Percentiles rank a stretch among this genome's conserved stretches.
phyloP scores from a whole-genome alignment of 139 green algal species.

The Chlamydomonas incerta region DNA sequence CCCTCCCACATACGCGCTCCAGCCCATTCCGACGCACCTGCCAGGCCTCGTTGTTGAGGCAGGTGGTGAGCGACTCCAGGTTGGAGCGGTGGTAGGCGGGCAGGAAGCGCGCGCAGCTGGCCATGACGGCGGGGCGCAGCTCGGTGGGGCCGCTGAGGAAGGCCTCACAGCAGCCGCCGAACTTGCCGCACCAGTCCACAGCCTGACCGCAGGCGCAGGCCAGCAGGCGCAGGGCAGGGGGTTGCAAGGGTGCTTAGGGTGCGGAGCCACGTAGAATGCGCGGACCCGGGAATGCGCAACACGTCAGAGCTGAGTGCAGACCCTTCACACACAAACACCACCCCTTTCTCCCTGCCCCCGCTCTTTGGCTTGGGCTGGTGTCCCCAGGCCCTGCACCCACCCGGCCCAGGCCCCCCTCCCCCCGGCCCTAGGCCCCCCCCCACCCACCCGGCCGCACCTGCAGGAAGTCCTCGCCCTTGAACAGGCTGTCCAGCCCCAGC shows the following conservation, averaged over 20 bases:
- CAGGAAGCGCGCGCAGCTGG: slow-evolving; percentile 20
- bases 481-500: slow-evolving; percentile 46
- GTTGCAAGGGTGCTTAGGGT: too few species aligned
- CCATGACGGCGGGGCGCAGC: slow-evolving; percentile 10
- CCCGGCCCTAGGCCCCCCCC: too few species aligned
- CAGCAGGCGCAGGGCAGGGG: background rate
- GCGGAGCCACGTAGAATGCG: too few species aligned
- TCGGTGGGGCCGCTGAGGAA: slow-evolving; percentile 47
- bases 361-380: too few species aligned
- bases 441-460: slow-evolving; percentile 37
- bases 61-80: slow-evolving; percentile 53
- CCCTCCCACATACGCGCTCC: too few species aligned
- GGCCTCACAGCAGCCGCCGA: slow-evolving; percentile 54
- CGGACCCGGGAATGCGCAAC: too few species aligned
- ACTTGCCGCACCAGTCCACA: slow-evolving; percentile 53
- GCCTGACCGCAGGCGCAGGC: slow-evolving; percentile 43
- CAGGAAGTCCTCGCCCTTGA: slow-evolving; percentile 63
- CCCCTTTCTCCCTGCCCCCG: too few species aligned
- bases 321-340: too few species aligned
- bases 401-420: too few species aligned
- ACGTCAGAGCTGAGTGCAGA: too few species aligned
- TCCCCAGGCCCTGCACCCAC: too few species aligned
- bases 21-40: too few species aligned
- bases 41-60: slow-evolving; percentile 53
- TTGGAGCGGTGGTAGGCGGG: slow-evolving; percentile 56